Percentiles rank a stretch among this genome's conserved stretches.
Evolutionary conservation across 1,284 basidiomycete genomes (phyloP).

Genomic region (Crucibulum parvulum): DNA sequence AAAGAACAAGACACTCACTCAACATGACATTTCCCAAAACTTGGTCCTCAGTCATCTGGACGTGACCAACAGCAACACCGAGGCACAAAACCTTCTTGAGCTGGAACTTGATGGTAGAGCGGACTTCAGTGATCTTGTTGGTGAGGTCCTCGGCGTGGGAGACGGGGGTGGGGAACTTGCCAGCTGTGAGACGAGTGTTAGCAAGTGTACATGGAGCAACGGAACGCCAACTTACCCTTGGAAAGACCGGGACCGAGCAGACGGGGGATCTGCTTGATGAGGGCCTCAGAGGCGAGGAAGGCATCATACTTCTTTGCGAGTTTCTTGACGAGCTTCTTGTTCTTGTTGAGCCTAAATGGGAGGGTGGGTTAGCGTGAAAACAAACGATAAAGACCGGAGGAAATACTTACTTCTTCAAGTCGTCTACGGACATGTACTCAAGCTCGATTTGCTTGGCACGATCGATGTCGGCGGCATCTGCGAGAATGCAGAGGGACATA

Average conservation of each 20-base stretch:
- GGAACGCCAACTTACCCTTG: conserved; percentile 67
- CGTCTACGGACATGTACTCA: conserved; percentile 99
- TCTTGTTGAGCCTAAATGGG: conserved; percentile 88
- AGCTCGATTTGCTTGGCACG: conserved; percentile 97
- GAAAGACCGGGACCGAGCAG: conserved; percentile 99
- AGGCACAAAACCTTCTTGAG: conserved; percentile 99
- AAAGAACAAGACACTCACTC: conserved; percentile 54
- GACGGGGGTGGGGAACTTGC: conserved; percentile 99
- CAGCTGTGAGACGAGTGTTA: conserved; percentile 60
- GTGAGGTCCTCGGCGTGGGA: conserved; percentile 91
- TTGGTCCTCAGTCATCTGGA: conserved; percentile 79
- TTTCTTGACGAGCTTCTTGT: conserved; percentile 99
- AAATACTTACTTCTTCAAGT: conserved; percentile 92
- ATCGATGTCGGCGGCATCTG: conserved; percentile 99
- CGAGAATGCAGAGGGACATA: conserved; percentile 99
- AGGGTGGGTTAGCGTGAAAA: not conserved
- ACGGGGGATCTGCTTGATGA: conserved; percentile 99
- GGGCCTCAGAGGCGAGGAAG: conserved; percentile 96
- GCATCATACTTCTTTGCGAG: conserved; percentile 99
- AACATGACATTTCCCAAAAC: conserved; percentile 71
- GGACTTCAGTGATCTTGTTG: conserved; percentile 95
- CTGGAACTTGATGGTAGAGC: conserved; percentile 99
- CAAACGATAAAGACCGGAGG: not conserved
- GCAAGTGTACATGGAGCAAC: not conserved
- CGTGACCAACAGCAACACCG: conserved; percentile 77